Evolutionary conservation across 2,329 filamentous ascomycete genomes (phyloP), one percentile per base, ranked within the genome.

Genomic region (Ascochyta pisi): DNA sequence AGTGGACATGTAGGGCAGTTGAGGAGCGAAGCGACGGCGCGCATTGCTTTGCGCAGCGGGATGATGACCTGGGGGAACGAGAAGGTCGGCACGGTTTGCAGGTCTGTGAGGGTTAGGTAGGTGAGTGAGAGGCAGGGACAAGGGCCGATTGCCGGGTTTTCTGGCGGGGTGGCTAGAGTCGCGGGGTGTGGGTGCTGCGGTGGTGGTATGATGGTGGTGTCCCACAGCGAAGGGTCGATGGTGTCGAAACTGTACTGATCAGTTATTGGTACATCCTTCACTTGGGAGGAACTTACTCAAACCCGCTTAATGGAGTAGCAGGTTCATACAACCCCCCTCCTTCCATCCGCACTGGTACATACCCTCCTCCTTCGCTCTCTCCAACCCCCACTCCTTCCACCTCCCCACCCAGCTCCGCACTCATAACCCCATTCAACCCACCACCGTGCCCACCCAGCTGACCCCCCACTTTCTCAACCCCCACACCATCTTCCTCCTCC

Each of bases 101-200:
- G 71, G 38, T 73, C 74, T 16, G 70, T 74, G 22, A 81, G 67
- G 2, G 76, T 76, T 3, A 82, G 70, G 61, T 80, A 82, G 51
- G 79, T 77, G n/a, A 73, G 73, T 8, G 76, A 77, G 31, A 82
- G 75, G 57, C 80, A 82, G 45, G 74, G 73, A 63, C 80, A 82
- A 13, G 67, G 66, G 19, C 26, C 60, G 37, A 54, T 39, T 12
- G 65, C 54, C 50, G 54, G 22, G 16, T 52, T 54, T 38, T 43
- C 16, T 7, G 55, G 23, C 10, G 52, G 26, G 23, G 56, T 19
- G 19, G 19, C 19, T 19, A 19, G 19, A 19, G 19, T 19, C 19
- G 19, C 19, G 19, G 19, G 19, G 3, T 19, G 19, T 19, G 19
- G 19, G 19, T 19, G 19, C 19, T 19, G 19, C 19, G 19, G 19